A percentile compares a stretch with the other conserved stretches of the same genome.
These are phyloP conservation scores for Aethionema arabicum DNA, from an alignment of 345 rosid species.

Conservation along the genomic window DNA sequence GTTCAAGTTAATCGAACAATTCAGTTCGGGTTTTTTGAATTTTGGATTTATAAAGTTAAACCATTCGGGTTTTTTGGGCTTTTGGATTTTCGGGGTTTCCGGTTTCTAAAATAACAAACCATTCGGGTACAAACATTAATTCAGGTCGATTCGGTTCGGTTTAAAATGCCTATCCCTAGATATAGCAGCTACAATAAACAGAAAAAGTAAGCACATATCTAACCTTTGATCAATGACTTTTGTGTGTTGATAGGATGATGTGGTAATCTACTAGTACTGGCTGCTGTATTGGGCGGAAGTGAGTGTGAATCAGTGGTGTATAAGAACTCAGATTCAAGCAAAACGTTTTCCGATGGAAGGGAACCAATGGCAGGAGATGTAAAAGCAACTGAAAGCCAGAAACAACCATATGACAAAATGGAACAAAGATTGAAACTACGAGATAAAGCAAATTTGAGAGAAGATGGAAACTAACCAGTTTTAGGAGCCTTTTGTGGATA, in stretches of 20 bases:
- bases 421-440: slow-evolving; percentile 2
- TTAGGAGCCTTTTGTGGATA: slow-evolving; percentile 85
- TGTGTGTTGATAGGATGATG: background rate
- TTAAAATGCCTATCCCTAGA: too few relatives aligned
- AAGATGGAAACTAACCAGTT: slow-evolving; percentile 39
- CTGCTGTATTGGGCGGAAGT: background rate
- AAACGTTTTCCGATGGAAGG: slow-evolving; percentile 49
- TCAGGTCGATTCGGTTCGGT: too few relatives aligned
- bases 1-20: too few relatives aligned
- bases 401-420: slow-evolving; percentile 26
- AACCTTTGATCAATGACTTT: slow-evolving; percentile 43
- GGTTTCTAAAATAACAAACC: too few relatives aligned
- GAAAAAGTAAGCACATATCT: slow-evolving; percentile 1
- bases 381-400: slow-evolving; percentile 40
- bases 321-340: slow-evolving; percentile 37
- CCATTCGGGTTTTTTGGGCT: too few relatives aligned
- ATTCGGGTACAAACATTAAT: too few relatives aligned
- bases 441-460: background rate
- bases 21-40: too few relatives aligned
- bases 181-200: too few relatives aligned
- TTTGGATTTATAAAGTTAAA: too few relatives aligned
- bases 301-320: background rate
- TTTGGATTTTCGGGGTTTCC: too few relatives aligned
- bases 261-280: background rate
- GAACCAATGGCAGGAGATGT: slow-evolving; percentile 40